A percentile compares a stretch with the other conserved stretches of the same genome.
These are phyloP conservation scores for Bruguiera sexangula DNA, from an alignment of 345 rosid genomes.

Conservation along the genomic window DNA sequence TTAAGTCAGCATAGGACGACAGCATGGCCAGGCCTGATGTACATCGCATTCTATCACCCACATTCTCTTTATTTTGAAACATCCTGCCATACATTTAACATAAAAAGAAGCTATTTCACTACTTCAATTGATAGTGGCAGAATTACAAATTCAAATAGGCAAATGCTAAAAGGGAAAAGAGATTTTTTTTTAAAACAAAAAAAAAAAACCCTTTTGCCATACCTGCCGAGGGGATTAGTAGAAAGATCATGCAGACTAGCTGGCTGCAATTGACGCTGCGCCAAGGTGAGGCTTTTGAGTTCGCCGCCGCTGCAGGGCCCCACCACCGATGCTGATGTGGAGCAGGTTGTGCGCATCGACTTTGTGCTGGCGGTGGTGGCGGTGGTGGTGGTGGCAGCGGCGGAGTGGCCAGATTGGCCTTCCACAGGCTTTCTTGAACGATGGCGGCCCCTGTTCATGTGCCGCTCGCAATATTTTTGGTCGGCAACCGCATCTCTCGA, in stretches of 20 bases:
- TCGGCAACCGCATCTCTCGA: constrained; percentile 88
- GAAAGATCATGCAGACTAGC: constrained; percentile 26
- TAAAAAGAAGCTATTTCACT: background rate
- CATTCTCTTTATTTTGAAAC: constrained; percentile 33
- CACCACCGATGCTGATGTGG: constrained; percentile 28
- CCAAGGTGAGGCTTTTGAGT: constrained; percentile 37
- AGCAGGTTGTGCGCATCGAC: constrained; percentile 25
- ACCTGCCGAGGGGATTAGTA: constrained; percentile 32
- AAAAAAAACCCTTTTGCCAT: background rate
- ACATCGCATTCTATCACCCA: constrained; percentile 30
- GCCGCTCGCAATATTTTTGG: constrained; percentile 95
- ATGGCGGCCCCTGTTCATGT: constrained; percentile 97
- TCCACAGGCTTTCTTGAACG: constrained; percentile 99
- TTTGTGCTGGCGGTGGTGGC: constrained; percentile 22
- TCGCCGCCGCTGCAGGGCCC: constrained; percentile 34
- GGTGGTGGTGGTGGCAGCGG: constrained; percentile 34
- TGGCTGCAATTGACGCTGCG: constrained; percentile 44
- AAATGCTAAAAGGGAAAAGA: background rate
- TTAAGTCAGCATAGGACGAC: constrained; percentile 25
- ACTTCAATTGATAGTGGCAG: background rate
- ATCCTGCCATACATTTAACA: constrained; percentile 34
- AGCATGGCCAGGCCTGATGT: constrained; percentile 27
- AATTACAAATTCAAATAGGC: background rate
- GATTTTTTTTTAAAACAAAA: background rate
- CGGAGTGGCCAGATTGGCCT: constrained; percentile 83